phyloP scores from a whole-genome alignment of 2,329 filamentous ascomycete genomes.

The Sclerotinia glacialis region DNA sequence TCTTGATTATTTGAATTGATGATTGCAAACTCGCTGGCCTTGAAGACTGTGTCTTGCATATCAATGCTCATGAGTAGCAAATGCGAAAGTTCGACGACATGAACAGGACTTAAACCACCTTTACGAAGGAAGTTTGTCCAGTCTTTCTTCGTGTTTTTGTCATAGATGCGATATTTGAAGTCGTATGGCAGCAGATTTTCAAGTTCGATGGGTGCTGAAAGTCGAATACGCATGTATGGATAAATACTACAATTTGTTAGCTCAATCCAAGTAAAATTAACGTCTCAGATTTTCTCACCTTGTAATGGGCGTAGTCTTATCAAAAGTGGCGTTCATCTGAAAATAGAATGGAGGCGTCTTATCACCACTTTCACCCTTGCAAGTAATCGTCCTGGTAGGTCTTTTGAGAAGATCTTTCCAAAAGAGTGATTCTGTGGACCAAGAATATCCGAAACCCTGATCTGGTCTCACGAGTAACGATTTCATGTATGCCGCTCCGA shows the following conservation, averaged over 20 bases:
- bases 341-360: conserved; percentile 85
- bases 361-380: conserved; percentile 79
- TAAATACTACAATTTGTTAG: conserved; percentile 61
- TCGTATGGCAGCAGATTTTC: conserved; percentile 95
- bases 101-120: conserved; percentile 93
- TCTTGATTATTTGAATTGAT: conserved; percentile 87
- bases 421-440: conserved; percentile 85
- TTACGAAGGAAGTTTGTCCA: conserved; percentile 98
- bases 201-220: conserved; percentile 88
- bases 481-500: conserved; percentile 89
- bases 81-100: conserved; percentile 94
- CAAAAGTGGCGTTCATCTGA: conserved; percentile 83
- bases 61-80: conserved; percentile 88
- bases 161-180: conserved; percentile 99
- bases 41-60: conserved; percentile 94
- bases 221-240: conserved; percentile 88
- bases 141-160: conserved; percentile 97
- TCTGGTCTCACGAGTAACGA: conserved; percentile 85
- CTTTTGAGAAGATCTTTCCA: conserved; percentile 88
- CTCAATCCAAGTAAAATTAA: conserved; percentile 19
- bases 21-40: conserved; percentile 92
- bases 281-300: conserved; percentile 47
- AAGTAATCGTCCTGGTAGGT: conserved; percentile 83
- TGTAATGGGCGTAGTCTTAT: conserved; percentile 78
- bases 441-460: conserved; percentile 93